Base-by-base conservation (phyloP, 2,329 filamentous ascomycete species). In the Chalaropsis ovoidea region DNA sequence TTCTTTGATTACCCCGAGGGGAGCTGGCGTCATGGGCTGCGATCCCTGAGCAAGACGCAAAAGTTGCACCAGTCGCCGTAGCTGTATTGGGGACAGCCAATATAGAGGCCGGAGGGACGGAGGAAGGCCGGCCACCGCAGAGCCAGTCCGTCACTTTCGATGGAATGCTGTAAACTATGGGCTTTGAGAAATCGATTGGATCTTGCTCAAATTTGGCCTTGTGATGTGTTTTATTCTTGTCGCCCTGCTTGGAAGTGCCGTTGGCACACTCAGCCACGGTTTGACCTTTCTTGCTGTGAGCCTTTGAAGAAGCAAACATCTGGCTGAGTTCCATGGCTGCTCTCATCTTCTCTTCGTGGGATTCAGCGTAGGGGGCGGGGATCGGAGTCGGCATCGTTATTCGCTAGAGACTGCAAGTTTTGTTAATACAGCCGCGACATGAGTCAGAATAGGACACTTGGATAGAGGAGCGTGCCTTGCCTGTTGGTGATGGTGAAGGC, bases 251-350 rank as follows among this genome's bases (percentile, higher is more conserved):
- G 22, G 19, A 15, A 15, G 19, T 39, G 5, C 3, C 8, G 35
- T 10, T 1, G 35, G 4, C 35, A 39, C 35, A 52, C 47, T 27
- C 19, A 17, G 19, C 4, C 22, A 52, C 5, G n/a, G 5, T 15
- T 52, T 52, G 22, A 15, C 19, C 6, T 24, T 47, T 47, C 17
- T 52, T 52, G 6, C 3, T 52, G 39, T 45, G 41, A 19, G 41
- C 24, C 41, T 41, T 62, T 45, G 43, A 13, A 27, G 41, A 62
- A 15, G 60, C 60, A 45, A 62, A 62, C 60, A 52, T 52, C 1
- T 24, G 19, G 24, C 22, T 24, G 24, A 52, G 47, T 52, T 52
- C 47, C 19, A 52, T 27, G 22, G 47, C 47, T 52, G 22, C 47
- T 7, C 24, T 24, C 47, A 52, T 52, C 15, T 52, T 52, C 11